These are phyloP conservation scores for Ogataea ganodermae DNA, from an alignment of 805 yeast genomes.

Conservation along the genomic window DNA sequence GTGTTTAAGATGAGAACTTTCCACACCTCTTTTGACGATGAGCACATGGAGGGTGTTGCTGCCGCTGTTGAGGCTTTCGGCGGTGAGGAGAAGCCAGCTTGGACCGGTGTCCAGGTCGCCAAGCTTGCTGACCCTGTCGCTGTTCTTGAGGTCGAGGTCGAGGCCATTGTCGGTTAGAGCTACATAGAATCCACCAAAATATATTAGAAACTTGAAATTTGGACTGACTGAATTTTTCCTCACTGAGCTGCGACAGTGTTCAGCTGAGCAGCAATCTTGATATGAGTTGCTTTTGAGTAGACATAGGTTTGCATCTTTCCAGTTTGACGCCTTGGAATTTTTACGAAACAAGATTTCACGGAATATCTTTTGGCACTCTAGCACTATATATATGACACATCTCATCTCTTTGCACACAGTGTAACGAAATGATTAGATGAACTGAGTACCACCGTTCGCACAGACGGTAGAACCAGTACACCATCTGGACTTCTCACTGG, in stretches of 20 bases:
- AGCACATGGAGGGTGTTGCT: conserved; percentile 1
- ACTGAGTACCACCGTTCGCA: conserved; percentile 22
- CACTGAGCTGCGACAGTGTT: no score
- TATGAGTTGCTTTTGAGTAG: no score
- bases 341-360: no score
- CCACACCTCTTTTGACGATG: neutral
- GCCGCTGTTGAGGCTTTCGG: neutral
- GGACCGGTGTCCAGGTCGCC: conserved; percentile 6
- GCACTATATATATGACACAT: neutral
- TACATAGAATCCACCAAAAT: neutral
- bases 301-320: no score
- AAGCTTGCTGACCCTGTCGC: neutral
- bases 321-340: no score
- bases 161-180: neutral
- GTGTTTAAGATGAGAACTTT: conserved; percentile 6
- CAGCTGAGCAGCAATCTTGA: no score
- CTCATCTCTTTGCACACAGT: no score
- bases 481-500: conserved; percentile 22
- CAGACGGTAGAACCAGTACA: conserved; percentile 17
- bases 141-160: conserved; percentile 1
- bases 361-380: no score
- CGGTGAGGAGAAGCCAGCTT: conserved; percentile 6
- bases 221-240: no score
- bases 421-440: no score
- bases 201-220: no score